Base-by-base conservation (phyloP, 768 basidiomycete genomes). In the Boletus pseudopeckii region DNA sequence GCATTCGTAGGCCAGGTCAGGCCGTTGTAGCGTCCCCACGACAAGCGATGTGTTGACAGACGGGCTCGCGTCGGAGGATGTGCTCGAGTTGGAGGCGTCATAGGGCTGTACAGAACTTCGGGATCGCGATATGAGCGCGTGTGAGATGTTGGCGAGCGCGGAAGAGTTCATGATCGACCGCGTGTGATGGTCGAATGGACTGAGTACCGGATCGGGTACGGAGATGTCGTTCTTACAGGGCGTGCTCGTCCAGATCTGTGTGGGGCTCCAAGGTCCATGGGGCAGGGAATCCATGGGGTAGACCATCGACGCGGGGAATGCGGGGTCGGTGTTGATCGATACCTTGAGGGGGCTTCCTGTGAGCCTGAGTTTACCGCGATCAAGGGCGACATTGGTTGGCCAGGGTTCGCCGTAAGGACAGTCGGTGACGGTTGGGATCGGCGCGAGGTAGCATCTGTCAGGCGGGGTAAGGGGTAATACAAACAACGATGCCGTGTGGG, bases 171-270 rank as follows among this genome's bases (percentile, higher is more conserved):
- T 11, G 36, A 6, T 15, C 20, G 50, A 41, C 24, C 3, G 38
- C 1, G 33, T 8, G 30, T 15, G 37, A 7, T 32, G 40, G 13
- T 54, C 52, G 37, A 55, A 49, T 5, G 56, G 33, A 44, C 20
- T 51, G 40, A 43, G 39, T 13, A 11, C 22, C 8, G 18, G 47
- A 5, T 54, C 50, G n/a, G 42, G 45, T 2, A 50, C 17, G 26
- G 15, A 15, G 14, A 30, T 18, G 38, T 62, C 50, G 20, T 22
- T 15, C 52, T 58, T 63, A 40, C 7, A 52, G 3, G 66, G 66
- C 0, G 66, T 66, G 46, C 66, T 68, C 34, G 62, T 62, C 65
- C 65, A 68, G 8, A 68, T 54, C 22, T 58, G 46, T 2, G 43
- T 9, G 9, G 64, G 45, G 40, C 36, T 45, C 64, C 64, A 64